Percentiles rank a stretch among this genome's conserved stretches.
Evolutionary conservation across 2,329 filamentous ascomycete genomes (phyloP).

Genomic region (Aspergillus hortae): DNA sequence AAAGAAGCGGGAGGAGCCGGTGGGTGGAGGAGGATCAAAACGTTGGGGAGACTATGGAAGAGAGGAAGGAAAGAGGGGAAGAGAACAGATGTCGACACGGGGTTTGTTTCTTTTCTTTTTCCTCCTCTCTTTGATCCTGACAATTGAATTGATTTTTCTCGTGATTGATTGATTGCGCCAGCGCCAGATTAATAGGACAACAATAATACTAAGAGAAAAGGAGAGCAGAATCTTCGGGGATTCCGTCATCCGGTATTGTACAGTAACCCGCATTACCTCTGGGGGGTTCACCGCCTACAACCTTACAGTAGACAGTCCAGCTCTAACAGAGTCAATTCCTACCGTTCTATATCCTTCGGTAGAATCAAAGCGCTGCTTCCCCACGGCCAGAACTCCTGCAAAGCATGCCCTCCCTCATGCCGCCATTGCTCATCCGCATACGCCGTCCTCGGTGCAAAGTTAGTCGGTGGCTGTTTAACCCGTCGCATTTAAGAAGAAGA

Average conservation of each 20-base stretch:
- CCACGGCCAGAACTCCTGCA: too few species aligned
- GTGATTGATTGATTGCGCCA: too few species aligned
- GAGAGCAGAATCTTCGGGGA: constrained; percentile 15
- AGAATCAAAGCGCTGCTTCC: too few species aligned
- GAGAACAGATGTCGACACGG: constrained; percentile 1
- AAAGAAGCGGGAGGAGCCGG: constrained; percentile 11
- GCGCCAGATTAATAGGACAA: too few species aligned
- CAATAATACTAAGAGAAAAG: neutral
- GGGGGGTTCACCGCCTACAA: too few species aligned
- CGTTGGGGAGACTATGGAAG: neutral
- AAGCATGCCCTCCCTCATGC: constrained; percentile 7
- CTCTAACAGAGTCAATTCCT: neutral
- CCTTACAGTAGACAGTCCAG: too few species aligned
- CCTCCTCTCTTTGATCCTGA: too few species aligned
- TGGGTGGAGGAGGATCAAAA: constrained; percentile 8
- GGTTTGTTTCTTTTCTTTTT: neutral
- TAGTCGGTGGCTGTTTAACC: neutral
- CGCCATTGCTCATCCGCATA: constrained; percentile 20
- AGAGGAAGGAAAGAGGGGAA: neutral
- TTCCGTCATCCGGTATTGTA: too few species aligned
- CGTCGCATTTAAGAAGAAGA: too few species aligned
- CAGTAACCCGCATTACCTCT: too few species aligned
- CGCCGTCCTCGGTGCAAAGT: constrained; percentile 23
- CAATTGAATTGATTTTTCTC: too few species aligned
- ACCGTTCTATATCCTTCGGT: neutral